These are phyloP conservation scores for Furcasterigmium furcatum DNA, from an alignment of 2,329 filamentous ascomycete species.

Conservation along the genomic window DNA sequence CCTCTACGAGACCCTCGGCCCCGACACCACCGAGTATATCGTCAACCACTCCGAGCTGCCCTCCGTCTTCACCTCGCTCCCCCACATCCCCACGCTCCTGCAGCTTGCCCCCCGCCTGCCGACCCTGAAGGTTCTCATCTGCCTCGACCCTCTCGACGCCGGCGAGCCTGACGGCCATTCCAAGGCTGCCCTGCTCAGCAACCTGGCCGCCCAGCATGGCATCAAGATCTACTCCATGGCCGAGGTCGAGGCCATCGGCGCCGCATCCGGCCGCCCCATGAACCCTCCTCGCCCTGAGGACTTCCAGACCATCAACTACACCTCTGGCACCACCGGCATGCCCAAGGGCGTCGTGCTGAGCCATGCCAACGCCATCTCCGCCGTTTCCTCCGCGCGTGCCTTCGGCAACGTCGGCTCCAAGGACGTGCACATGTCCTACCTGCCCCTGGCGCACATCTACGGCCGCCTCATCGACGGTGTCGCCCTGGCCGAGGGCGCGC, in stretches of 20 bases:
- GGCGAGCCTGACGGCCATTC: slow-evolving; percentile 75
- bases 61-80: slow-evolving; percentile 74
- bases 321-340: slow-evolving; percentile 77
- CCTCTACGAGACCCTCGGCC: slow-evolving; percentile 92
- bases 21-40: slow-evolving; percentile 91
- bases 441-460: slow-evolving; percentile 93
- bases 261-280: slow-evolving; percentile 64
- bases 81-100: slow-evolving; percentile 77
- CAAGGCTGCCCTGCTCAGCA: slow-evolving; percentile 75
- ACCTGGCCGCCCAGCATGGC: slow-evolving; percentile 70
- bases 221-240: slow-evolving; percentile 75
- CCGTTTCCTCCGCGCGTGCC: slow-evolving; percentile 58
- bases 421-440: slow-evolving; percentile 77
- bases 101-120: slow-evolving; percentile 77
- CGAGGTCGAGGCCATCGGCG: slow-evolving; percentile 80
- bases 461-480: slow-evolving; percentile 80
- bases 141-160: slow-evolving; percentile 75
- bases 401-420: slow-evolving; percentile 44
- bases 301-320: slow-evolving; percentile 87
- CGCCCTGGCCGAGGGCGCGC: slow-evolving; percentile 66
- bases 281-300: slow-evolving; percentile 73
- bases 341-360: slow-evolving; percentile 83
- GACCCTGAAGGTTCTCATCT: slow-evolving; percentile 82
- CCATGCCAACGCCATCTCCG: slow-evolving; percentile 77
- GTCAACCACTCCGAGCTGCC: slow-evolving; percentile 81